phyloP scores from a whole-genome alignment of 2,329 filamentous ascomycete species.

The Monilinia fructigena region DNA sequence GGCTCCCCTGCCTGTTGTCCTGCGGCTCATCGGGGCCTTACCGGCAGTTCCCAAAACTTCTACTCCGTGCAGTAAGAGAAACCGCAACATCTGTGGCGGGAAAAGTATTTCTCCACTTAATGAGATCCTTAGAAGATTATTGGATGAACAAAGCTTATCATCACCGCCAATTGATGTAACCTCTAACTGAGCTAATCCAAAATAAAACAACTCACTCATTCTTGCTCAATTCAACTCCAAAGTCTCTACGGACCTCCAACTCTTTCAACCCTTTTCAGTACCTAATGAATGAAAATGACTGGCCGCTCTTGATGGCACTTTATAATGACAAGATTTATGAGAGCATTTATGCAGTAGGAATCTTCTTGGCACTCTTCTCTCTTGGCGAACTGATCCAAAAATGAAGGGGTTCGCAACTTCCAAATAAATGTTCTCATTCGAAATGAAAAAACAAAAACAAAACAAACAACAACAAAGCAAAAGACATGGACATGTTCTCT shows the following conservation, averaged over 20 bases:
- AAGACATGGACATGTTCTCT: no score
- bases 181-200: background rate
- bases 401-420: background rate
- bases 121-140: background rate
- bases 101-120: background rate
- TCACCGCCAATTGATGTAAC: no score
- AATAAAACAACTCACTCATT: constrained; percentile 11
- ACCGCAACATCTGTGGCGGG: no score
- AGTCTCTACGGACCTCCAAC: background rate
- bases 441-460: no score
- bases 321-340: constrained; percentile 36
- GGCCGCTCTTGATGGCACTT: constrained; percentile 45
- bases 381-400: background rate
- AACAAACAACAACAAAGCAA: no score
- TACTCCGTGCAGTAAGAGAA: no score
- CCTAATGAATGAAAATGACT: constrained; percentile 27
- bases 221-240: constrained; percentile 7
- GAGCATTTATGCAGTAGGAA: constrained; percentile 33
- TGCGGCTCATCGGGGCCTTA: background rate
- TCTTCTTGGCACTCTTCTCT: background rate
- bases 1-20: no score
- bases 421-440: background rate
- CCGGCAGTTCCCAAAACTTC: no score
- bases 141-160: constrained; percentile 1
- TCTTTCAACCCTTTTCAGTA: background rate